Conservation (phyloP, 1,284 basidiomycete species). For the Inonotus hispidus region DNA sequence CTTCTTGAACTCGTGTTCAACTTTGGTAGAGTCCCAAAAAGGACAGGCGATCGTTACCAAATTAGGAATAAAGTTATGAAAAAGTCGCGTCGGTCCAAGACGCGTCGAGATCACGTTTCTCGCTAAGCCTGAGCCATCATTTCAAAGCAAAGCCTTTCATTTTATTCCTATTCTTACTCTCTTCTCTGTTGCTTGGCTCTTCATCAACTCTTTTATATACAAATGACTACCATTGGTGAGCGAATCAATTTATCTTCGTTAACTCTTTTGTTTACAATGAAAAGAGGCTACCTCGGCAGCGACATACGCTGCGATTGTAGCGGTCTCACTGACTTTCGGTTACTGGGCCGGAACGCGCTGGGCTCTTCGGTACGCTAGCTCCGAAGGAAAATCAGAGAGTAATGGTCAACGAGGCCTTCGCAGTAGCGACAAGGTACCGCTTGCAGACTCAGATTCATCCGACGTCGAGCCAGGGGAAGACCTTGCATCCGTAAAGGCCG, state of each 20-base stretch:
- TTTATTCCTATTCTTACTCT: neutral
- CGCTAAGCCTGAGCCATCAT: neutral
- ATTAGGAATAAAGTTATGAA: neutral
- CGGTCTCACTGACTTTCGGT: slow-evolving; percentile 21
- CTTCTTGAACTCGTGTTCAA: neutral
- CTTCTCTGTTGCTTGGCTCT: neutral
- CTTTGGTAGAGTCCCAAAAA: neutral
- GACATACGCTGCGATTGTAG: slow-evolving; percentile 16
- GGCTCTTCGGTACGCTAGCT: slow-evolving; percentile 14
- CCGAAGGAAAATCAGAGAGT: neutral
- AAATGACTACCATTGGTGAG: slow-evolving; percentile 5
- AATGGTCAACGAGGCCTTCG: neutral
- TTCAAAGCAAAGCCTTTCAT: too few relatives aligned
- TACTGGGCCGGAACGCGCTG: slow-evolving; percentile 25
- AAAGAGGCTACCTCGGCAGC: neutral
- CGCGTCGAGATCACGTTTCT: neutral
- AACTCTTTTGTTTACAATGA: neutral
- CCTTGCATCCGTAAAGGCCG: slow-evolving; percentile 38
- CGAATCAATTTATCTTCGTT: neutral
- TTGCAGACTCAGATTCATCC: slow-evolving; percentile 19
- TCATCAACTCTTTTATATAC: neutral
- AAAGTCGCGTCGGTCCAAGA: neutral
- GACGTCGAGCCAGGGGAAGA: slow-evolving; percentile 27
- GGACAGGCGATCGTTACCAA: neutral
- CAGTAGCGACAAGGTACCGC: neutral